Conservation (phyloP, 768 basidiomycete species). For the Podaxis sp. region DNA sequence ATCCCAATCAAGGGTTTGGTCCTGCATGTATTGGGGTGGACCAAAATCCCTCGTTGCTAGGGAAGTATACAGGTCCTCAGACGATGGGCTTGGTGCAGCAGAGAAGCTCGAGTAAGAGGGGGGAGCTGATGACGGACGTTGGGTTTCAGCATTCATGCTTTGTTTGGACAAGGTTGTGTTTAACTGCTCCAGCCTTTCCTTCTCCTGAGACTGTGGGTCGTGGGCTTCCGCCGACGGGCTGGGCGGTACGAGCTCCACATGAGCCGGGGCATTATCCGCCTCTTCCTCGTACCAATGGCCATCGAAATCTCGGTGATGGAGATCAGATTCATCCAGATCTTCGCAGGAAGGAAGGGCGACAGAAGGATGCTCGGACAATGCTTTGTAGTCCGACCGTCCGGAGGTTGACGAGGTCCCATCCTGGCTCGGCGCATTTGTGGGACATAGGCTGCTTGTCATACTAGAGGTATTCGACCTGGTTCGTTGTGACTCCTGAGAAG, state of each 20-base stretch:
- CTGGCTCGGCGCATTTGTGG: not conserved
- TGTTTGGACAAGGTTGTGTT: not conserved
- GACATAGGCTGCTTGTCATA: not conserved
- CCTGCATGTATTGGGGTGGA: not conserved
- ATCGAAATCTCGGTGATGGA: not conserved
- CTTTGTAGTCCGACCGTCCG: not conserved
- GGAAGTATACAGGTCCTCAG: not conserved
- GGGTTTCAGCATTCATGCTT: not conserved
- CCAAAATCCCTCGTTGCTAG: not conserved
- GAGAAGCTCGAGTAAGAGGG: conserved; percentile 6
- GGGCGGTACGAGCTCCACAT: not conserved
- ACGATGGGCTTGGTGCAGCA: conserved; percentile 5
- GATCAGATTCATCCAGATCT: not conserved
- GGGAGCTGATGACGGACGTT: conserved; percentile 6
- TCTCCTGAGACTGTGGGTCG: not conserved
- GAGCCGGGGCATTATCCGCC: not conserved
- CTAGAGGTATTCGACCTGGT: not conserved
- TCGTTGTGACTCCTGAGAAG: not conserved
- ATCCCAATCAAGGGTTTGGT: not conserved
- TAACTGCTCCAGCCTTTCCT: not conserved
- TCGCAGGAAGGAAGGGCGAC: not conserved
- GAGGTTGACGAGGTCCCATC: not conserved
- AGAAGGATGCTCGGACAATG: not conserved
- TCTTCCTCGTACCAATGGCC: not conserved
- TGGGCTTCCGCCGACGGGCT: not conserved